Evolutionary conservation across 1,139 yeast species (phyloP).

Genomic region (Saccharomyces hybrid): DNA sequence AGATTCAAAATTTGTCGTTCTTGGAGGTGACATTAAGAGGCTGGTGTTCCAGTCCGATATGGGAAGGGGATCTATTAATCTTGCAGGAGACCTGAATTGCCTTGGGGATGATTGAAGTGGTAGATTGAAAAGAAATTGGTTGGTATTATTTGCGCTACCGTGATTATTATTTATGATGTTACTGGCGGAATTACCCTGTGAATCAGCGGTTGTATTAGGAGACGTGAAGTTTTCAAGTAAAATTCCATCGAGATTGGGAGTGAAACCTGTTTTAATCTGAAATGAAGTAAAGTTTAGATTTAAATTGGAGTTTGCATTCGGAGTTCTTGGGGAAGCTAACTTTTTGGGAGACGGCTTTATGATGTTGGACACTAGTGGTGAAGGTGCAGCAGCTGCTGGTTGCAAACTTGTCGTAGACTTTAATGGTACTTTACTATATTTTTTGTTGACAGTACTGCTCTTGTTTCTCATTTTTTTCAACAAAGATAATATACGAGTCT

Average conservation of each 20-base stretch:
- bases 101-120: neutral
- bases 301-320: neutral
- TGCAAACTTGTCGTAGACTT: neutral
- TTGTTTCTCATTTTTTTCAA: slow-evolving; percentile 22
- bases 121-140: neutral
- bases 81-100: neutral
- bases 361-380: neutral
- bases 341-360: neutral
- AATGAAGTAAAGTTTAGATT: slow-evolving; percentile 5
- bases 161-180: neutral
- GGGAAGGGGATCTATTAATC: neutral
- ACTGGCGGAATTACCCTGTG: neutral
- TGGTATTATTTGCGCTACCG: neutral
- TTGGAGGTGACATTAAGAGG: neutral
- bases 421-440: neutral
- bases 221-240: slow-evolving; percentile 13
- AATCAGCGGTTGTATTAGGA: neutral
- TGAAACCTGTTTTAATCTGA: slow-evolving; percentile 28
- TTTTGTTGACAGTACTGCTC: slow-evolving; percentile 4
- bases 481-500: slow-evolving; percentile 17
- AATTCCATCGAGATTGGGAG: slow-evolving; percentile 28
- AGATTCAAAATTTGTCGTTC: neutral
- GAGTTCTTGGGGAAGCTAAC: neutral
- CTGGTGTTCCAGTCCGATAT: neutral
- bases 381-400: slow-evolving; percentile 1